Conservation (phyloP, 306 rosid species). For the Vicia faba region DNA sequence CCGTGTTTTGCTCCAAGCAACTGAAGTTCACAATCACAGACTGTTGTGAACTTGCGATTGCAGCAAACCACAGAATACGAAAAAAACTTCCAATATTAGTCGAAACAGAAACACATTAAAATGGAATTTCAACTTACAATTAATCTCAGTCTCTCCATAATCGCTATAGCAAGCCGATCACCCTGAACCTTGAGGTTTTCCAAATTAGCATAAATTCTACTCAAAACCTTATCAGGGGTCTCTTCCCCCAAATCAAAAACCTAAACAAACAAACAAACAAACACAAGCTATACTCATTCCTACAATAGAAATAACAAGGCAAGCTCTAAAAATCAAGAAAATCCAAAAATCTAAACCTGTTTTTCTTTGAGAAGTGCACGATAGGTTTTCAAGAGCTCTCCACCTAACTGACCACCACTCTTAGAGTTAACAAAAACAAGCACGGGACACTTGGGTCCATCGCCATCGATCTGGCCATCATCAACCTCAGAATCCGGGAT, state of each 20-base stretch:
- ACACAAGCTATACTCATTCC: slow-evolving; percentile 32
- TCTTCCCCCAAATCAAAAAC: slow-evolving; percentile 88
- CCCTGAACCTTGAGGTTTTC: slow-evolving; percentile 59
- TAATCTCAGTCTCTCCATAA: slow-evolving; percentile 59
- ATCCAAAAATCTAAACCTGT: slow-evolving; percentile 51
- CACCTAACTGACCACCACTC: slow-evolving; percentile 98
- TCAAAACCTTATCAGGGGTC: slow-evolving; percentile 75
- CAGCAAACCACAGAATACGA: slow-evolving; percentile 2
- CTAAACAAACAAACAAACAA: slow-evolving; percentile 48
- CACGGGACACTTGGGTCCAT: slow-evolving; percentile 70
- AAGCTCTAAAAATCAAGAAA: neutral
- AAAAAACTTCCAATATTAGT: neutral
- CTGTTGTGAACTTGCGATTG: neutral
- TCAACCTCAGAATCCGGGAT: slow-evolving; percentile 46
- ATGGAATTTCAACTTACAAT: slow-evolving; percentile 63
- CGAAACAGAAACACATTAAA: neutral
- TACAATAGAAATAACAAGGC: slow-evolving; percentile 8
- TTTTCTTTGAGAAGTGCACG: slow-evolving; percentile 58
- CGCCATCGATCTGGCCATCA: neutral
- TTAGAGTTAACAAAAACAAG: slow-evolving; percentile 82
- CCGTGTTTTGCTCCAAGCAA: neutral
- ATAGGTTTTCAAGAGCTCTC: slow-evolving; percentile 67
- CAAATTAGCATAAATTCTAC: slow-evolving; percentile 59
- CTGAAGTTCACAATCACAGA: neutral
- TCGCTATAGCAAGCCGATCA: slow-evolving; percentile 57